phyloP scores from a whole-genome alignment of 2,329 filamentous ascomycete genomes.

The Aspergillus felis region DNA sequence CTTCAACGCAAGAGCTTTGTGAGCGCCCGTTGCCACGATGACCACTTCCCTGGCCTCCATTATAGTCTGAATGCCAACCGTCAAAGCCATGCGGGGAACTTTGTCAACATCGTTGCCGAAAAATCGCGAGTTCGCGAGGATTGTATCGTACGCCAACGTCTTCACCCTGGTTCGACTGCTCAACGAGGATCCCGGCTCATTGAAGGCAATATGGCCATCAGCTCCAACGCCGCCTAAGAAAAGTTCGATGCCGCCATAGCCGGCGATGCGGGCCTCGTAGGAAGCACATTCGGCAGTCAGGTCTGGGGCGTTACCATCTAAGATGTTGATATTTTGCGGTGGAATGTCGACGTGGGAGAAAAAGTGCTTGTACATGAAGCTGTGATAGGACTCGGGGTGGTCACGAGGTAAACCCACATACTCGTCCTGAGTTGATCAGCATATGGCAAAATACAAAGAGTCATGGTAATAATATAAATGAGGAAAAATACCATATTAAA shows the following conservation, averaged over 20 bases:
- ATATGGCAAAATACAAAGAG: neutral
- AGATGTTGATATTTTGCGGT: conserved; percentile 77
- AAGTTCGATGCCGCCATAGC: conserved; percentile 73
- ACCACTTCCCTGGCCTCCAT: conserved; percentile 78
- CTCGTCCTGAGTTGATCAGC: conserved; percentile 59
- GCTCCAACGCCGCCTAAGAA: conserved; percentile 82
- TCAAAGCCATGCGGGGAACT: conserved; percentile 78
- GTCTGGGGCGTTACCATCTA: conserved; percentile 74
- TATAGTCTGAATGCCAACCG: conserved; percentile 79
- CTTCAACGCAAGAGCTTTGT: conserved; percentile 76
- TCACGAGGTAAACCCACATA: conserved; percentile 80
- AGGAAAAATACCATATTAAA: conserved; percentile 72
- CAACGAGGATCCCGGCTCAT: conserved; percentile 78
- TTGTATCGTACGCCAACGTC: conserved; percentile 82
- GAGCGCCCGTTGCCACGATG: conserved; percentile 74
- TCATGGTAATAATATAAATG: neutral
- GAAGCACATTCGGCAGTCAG: conserved; percentile 71
- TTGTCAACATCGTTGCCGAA: conserved; percentile 69
- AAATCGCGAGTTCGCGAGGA: conserved; percentile 79
- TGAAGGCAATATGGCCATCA: conserved; percentile 87
- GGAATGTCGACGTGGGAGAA: conserved; percentile 81
- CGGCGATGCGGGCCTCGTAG: conserved; percentile 74
- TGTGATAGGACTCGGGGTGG: conserved; percentile 82
- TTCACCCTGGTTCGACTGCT: conserved; percentile 77
- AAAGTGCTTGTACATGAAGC: conserved; percentile 91